These are phyloP conservation scores for Danielia oregonensis DNA, from an alignment of 805 yeast genomes.

Conservation along the genomic window DNA sequence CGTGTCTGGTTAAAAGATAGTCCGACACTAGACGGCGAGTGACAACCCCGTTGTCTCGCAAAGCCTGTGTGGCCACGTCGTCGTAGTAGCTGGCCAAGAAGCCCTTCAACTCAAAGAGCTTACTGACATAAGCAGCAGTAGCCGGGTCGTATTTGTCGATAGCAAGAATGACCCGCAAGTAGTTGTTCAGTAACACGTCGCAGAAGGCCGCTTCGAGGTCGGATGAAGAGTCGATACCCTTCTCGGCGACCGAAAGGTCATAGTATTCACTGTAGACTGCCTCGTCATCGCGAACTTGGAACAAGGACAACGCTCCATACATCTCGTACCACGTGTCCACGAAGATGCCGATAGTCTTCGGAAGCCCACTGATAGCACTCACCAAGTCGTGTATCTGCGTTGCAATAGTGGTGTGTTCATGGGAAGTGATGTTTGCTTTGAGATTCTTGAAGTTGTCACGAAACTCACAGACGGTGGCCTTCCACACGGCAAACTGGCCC, in stretches of 20 bases:
- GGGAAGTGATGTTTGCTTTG: slow-evolving; percentile 19
- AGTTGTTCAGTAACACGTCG: slow-evolving; percentile 53
- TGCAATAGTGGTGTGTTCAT: slow-evolving; percentile 25
- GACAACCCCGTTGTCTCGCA: slow-evolving; percentile 1
- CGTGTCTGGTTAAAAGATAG: slow-evolving; percentile 51
- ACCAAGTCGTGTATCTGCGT: slow-evolving; percentile 41
- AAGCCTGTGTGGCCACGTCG: slow-evolving; percentile 5
- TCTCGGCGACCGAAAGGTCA: slow-evolving; percentile 29
- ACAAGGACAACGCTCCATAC: slow-evolving; percentile 51
- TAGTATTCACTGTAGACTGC: slow-evolving; percentile 31
- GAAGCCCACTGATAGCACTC: slow-evolving; percentile 44
- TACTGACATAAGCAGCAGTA: slow-evolving; percentile 60
- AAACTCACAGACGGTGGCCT: slow-evolving; percentile 45
- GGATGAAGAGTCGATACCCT: slow-evolving; percentile 11
- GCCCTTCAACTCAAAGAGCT: slow-evolving; percentile 62
- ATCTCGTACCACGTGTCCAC: slow-evolving; percentile 70
- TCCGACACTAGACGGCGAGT: slow-evolving; percentile 40
- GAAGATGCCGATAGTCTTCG: slow-evolving; percentile 46
- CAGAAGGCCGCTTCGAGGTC: slow-evolving; percentile 39
- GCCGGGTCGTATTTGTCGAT: slow-evolving; percentile 59
- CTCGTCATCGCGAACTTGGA: slow-evolving; percentile 50
- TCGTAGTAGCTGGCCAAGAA: slow-evolving; percentile 40
- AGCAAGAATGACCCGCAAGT: slow-evolving; percentile 53
- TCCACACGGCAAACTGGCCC: slow-evolving; percentile 47
- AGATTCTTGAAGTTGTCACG: slow-evolving; percentile 37